These are phyloP conservation scores for Apophysomyces sp. DNA, from an alignment of 371 early-diverging fungal genomes.

Conservation along the genomic window DNA sequence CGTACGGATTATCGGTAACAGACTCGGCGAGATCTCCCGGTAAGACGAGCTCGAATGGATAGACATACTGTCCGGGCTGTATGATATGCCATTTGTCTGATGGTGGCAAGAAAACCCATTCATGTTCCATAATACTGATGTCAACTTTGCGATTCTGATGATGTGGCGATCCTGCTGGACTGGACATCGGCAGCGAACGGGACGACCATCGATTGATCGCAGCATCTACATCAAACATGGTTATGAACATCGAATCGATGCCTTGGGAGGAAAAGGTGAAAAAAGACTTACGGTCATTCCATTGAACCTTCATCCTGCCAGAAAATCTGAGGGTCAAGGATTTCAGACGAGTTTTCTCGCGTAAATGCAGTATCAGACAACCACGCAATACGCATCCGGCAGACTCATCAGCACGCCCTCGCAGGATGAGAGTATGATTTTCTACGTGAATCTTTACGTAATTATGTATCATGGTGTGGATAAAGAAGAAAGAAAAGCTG, in stretches of 20 bases:
- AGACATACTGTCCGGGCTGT: slow-evolving; percentile 20
- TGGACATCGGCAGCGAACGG: neutral
- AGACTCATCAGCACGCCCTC: slow-evolving; percentile 2
- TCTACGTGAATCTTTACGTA: slow-evolving; percentile 10
- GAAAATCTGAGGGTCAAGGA: slow-evolving; percentile 6
- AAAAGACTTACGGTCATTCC: slow-evolving; percentile 14
- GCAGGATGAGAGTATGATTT: slow-evolving; percentile 7
- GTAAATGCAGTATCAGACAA: neutral
- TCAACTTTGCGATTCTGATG: neutral
- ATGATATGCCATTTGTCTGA: slow-evolving; percentile 18
- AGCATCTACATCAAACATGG: neutral
- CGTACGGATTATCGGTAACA: slow-evolving; percentile 29
- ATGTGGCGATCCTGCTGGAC: neutral
- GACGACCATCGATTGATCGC: neutral
- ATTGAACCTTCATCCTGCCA: slow-evolving; percentile 9
- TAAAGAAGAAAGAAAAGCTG: neutral
- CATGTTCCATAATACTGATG: neutral
- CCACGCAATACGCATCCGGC: slow-evolving; percentile 7
- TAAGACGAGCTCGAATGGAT: slow-evolving; percentile 18
- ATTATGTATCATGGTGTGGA: neutral
- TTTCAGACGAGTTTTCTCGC: slow-evolving; percentile 5
- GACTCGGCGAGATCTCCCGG: slow-evolving; percentile 43
- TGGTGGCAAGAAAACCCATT: slow-evolving; percentile 7
- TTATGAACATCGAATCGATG: too few relatives aligned
- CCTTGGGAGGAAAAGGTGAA: neutral